Percentiles rank a stretch among this genome's conserved stretches.
These are phyloP conservation scores for Aspergillus floridensis DNA, from an alignment of 2,329 filamentous ascomycete species.

Conservation along the genomic window DNA sequence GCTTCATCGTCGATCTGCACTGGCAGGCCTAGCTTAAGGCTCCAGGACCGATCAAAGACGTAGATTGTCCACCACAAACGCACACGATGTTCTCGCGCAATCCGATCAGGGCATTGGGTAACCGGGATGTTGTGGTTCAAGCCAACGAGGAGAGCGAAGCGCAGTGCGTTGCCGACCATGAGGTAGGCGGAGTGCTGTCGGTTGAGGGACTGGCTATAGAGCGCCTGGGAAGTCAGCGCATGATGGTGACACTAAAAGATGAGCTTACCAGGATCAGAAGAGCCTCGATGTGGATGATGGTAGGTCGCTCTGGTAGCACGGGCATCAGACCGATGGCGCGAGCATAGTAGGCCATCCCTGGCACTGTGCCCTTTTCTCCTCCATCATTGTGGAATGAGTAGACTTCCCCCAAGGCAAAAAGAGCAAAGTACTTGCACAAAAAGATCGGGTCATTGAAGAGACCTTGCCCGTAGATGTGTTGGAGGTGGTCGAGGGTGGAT, in stretches of 20 bases:
- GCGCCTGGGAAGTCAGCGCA: constrained; percentile 11
- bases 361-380: constrained; percentile 25
- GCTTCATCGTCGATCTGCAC: constrained; percentile 47
- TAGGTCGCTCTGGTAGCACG: constrained; percentile 42
- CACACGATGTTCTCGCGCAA: constrained; percentile 34
- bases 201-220: constrained; percentile 28
- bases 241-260: not conserved
- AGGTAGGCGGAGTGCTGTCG: constrained; percentile 27
- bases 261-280: constrained; percentile 34
- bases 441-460: constrained; percentile 28
- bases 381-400: constrained; percentile 34
- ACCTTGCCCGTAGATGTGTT: constrained; percentile 26
- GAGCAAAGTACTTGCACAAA: constrained; percentile 41
- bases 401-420: constrained; percentile 44
- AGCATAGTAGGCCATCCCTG: constrained; percentile 42
- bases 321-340: constrained; percentile 37
- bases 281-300: constrained; percentile 41
- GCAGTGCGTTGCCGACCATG: constrained; percentile 36
- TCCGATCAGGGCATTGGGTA: constrained; percentile 22
- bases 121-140: constrained; percentile 38
- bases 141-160: constrained; percentile 38
- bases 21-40: constrained; percentile 47
- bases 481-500: constrained; percentile 33
- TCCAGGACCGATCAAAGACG: constrained; percentile 42
- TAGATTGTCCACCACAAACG: constrained; percentile 35